Percentiles rank a stretch among this genome's conserved stretches.
These are phyloP conservation scores for Zymoseptoria brevis DNA, from an alignment of 2,329 filamentous ascomycete genomes.

Conservation along the genomic window DNA sequence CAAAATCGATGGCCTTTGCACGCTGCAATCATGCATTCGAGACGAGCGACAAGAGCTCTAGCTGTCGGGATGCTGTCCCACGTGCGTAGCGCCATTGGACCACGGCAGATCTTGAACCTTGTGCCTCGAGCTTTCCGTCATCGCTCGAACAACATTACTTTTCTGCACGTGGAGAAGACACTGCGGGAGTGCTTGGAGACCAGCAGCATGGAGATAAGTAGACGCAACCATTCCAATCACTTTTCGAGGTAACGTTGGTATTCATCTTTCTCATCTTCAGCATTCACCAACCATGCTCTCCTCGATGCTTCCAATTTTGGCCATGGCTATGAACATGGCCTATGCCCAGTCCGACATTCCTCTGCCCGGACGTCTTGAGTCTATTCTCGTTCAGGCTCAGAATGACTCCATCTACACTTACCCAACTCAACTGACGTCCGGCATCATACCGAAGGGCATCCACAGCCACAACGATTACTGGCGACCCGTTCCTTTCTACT, in stretches of 20 bases:
- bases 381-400: slow-evolving; percentile 49
- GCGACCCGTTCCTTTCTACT: slow-evolving; percentile 41
- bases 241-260: not conserved
- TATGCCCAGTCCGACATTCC: slow-evolving; percentile 29
- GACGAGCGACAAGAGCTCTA: not conserved
- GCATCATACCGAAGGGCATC: slow-evolving; percentile 49
- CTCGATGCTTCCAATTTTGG: slow-evolving; percentile 1
- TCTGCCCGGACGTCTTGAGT: slow-evolving; percentile 44
- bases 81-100: slow-evolving; percentile 6
- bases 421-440: slow-evolving; percentile 54
- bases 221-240: not conserved
- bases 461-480: slow-evolving; percentile 57
- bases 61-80: not conserved
- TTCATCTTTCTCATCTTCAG: not conserved
- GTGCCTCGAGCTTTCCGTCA: not conserved
- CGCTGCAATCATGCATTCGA: not conserved
- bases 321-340: slow-evolving; percentile 2
- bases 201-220: not conserved
- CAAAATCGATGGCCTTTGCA: not conserved
- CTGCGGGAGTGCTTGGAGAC: not conserved
- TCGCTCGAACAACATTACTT: not conserved
- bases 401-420: slow-evolving; percentile 48
- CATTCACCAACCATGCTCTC: slow-evolving; percentile 8
- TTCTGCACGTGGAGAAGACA: not conserved
- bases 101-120: not conserved